Percentiles rank a stretch among this genome's conserved stretches.
These are phyloP conservation scores for Silybum marianum DNA, from an alignment of 129 eudicot species.

Conservation along the genomic window DNA sequence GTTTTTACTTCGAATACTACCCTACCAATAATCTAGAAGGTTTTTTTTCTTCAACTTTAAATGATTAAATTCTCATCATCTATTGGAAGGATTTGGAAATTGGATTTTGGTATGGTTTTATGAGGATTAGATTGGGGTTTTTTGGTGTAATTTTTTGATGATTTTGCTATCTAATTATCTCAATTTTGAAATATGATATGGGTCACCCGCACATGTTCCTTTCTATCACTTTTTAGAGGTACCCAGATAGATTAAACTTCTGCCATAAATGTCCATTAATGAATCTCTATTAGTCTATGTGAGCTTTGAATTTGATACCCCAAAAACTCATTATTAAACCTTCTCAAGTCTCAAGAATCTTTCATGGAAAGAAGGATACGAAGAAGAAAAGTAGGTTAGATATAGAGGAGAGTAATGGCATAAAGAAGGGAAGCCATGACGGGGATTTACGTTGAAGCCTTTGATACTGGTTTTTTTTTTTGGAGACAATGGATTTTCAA, in stretches of 20 bases:
- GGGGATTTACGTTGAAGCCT: no score
- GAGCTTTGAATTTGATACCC: no score
- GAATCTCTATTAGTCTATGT: neutral
- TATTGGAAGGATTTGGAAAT: neutral
- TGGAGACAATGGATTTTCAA: no score
- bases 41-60: neutral
- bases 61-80: neutral
- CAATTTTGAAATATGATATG: neutral
- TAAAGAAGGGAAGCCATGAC: no score
- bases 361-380: no score
- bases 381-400: no score
- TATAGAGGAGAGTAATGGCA: no score
- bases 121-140: neutral
- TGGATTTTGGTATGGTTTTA: neutral
- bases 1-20: neutral
- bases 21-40: constrained; percentile 7
- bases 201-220: no score
- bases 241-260: neutral
- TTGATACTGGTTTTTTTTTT: no score
- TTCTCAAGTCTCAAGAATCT: no score
- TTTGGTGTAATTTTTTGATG: neutral
- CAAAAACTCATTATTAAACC: no score
- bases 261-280: neutral
- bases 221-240: neutral
- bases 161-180: neutral